phyloP scores from a whole-genome alignment of 2,329 filamentous ascomycete genomes.

The Paraconiothyrium sp. region DNA sequence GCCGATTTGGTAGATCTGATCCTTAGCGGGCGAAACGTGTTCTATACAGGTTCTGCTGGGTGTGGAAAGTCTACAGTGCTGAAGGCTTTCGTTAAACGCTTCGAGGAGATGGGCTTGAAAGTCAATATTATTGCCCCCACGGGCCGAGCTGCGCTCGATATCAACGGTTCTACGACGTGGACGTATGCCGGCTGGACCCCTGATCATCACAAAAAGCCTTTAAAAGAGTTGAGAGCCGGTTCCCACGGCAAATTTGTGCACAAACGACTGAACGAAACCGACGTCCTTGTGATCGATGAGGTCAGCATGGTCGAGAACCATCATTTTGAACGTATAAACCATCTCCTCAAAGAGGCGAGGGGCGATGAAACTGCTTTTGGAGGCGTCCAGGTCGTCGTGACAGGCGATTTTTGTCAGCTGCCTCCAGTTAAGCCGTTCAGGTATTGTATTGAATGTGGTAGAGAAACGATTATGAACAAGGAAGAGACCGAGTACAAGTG shows the following conservation, averaged over 20 bases:
- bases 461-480: constrained; percentile 34
- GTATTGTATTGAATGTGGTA: constrained; percentile 62
- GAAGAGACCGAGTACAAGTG: constrained; percentile 31
- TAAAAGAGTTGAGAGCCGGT: constrained; percentile 46
- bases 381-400: constrained; percentile 65
- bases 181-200: constrained; percentile 66
- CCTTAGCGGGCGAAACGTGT: constrained; percentile 64
- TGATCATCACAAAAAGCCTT: constrained; percentile 54
- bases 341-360: constrained; percentile 56
- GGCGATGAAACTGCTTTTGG: constrained; percentile 47
- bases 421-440: constrained; percentile 67
- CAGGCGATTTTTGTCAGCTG: constrained; percentile 62
- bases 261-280: constrained; percentile 54
- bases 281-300: constrained; percentile 72
- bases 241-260: constrained; percentile 48
- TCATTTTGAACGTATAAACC: constrained; percentile 61
- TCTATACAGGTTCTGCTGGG: constrained; percentile 71
- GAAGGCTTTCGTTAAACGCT: constrained; percentile 56
- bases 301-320: constrained; percentile 71
- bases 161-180: constrained; percentile 66
- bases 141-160: constrained; percentile 66
- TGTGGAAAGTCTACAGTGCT: constrained; percentile 68
- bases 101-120: constrained; percentile 44
- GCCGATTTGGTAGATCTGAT: constrained; percentile 62
- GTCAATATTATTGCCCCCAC: constrained; percentile 69